Evolutionary conservation across 2,329 filamentous ascomycete genomes (phyloP).

Genomic region (Thelonectria blattea): DNA sequence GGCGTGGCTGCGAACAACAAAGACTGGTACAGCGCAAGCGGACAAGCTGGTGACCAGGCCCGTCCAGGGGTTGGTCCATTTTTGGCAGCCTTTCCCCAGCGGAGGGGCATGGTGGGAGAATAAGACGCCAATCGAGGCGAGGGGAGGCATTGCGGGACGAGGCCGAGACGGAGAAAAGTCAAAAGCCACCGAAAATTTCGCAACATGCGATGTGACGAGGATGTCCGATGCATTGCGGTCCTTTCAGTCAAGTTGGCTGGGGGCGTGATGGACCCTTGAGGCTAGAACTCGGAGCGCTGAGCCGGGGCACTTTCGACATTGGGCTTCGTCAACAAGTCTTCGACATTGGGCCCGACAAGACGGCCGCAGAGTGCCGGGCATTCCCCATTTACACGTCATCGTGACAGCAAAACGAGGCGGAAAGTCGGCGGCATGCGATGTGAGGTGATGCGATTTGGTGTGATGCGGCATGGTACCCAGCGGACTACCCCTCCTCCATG

Average conservation of each 20-base stretch:
- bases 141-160: conserved; percentile 15
- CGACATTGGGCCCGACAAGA: conserved; percentile 21
- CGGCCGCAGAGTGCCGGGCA: conserved; percentile 32
- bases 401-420: conserved; percentile 15
- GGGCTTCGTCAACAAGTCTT: conserved; percentile 5
- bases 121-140: conserved; percentile 17
- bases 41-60: background rate
- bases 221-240: conserved; percentile 23
- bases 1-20: background rate
- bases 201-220: conserved; percentile 25
- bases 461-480: conserved; percentile 15
- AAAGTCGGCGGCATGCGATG: conserved; percentile 18
- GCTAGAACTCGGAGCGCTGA: conserved; percentile 16
- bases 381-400: conserved; percentile 35
- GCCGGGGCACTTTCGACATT: conserved; percentile 13
- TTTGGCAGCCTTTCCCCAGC: conserved; percentile 13
- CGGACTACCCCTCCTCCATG: conserved; percentile 2
- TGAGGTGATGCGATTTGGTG: conserved; percentile 22
- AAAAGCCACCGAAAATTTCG: conserved; percentile 15
- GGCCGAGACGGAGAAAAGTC: conserved; percentile 17
- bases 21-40: conserved; percentile 12
- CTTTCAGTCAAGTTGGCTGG: conserved; percentile 14
- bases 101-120: background rate
- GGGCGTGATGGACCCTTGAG: background rate
- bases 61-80: conserved; percentile 1